Base-by-base conservation (phyloP, 1,284 basidiomycete species). In the Ustilago xerochloae region DNA sequence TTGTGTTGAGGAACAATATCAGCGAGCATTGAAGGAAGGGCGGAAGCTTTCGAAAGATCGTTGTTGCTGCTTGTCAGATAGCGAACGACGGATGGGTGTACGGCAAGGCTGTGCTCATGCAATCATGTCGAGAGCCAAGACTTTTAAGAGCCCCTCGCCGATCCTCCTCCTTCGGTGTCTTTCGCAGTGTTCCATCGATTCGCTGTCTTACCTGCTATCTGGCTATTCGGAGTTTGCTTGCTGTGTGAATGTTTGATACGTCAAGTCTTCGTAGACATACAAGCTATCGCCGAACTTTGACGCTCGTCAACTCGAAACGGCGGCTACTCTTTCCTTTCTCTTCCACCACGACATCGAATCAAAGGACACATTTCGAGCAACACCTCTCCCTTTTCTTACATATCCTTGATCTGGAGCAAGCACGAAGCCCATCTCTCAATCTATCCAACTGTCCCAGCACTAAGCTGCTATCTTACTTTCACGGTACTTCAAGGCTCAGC, bases 61-160 rank as follows among this genome's bases (percentile, higher is more conserved):
- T n/a, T 35, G 7, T 15, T 9, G 48, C 15, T 49, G 48, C 30
- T 35, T 49, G 48, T 49, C 30, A 35, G 48, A 49, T 49, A 49
- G 48, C 30, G 20, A n/a, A 15, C 13, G 20, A 7, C 3, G n/a
- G 9, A 26, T 6, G 6, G n/a, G 20, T 28, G 10, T 12, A 39
- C 9, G 22, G 49, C 13, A 56, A 36, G 50, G 64, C 59, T 57
- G 64, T 67, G 54, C 58, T 58, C 35, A 32, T 39, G 54, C 12
- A 35, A 47, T 29, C 51, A 16, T n/a, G 4, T 20, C 26, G 39
- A 16, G 29, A 60, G 66, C 66, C 66, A 69, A 69, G 66, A 69
- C 61, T 56, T 69, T 45, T 32, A 7, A 24, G 46, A 33, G 36
- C 60, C 52, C 61, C 66, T 63, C 61, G 66, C 52, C 66, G 66